phyloP scores from a whole-genome alignment of 2,329 filamentous ascomycete species.

The Sporothrix pallida region DNA sequence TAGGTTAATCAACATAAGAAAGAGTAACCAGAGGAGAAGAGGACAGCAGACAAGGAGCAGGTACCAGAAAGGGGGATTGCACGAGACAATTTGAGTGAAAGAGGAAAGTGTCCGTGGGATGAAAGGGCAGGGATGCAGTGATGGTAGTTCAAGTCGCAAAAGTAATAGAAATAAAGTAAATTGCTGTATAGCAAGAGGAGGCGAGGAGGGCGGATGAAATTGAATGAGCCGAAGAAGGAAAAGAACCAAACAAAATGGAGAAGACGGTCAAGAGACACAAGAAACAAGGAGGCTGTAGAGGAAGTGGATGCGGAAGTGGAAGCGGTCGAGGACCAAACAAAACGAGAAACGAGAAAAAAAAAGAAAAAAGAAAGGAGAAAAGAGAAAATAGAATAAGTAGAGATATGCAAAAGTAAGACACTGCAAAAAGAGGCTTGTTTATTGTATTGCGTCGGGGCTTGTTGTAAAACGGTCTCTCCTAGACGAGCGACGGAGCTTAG shows the following conservation, averaged over 20 bases:
- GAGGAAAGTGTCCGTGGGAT: neutral
- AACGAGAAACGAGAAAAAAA: too few relatives aligned
- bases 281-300: conserved; percentile 3
- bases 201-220: conserved; percentile 15
- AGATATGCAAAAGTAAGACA: conserved; percentile 12
- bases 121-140: neutral
- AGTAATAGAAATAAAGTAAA: conserved; percentile 2
- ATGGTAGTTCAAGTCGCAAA: neutral
- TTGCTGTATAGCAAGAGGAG: conserved; percentile 15
- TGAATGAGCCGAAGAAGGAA: neutral
- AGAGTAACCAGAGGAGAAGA: neutral
- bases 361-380: neutral
- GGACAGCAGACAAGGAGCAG: too few relatives aligned
- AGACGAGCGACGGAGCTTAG: conserved; percentile 12
- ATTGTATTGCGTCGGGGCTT: neutral
- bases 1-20: neutral
- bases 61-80: neutral
- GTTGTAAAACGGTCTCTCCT: conserved; percentile 23
- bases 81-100: neutral
- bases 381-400: neutral
- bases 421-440: conserved; percentile 22
- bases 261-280: conserved; percentile 16
- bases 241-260: neutral
- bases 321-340: neutral
- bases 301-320: neutral